Evolutionary conservation across 768 basidiomycete genomes (phyloP), one percentile per base, ranked within the genome.

Genomic region (Hebeloma cylindrosporum): DNA sequence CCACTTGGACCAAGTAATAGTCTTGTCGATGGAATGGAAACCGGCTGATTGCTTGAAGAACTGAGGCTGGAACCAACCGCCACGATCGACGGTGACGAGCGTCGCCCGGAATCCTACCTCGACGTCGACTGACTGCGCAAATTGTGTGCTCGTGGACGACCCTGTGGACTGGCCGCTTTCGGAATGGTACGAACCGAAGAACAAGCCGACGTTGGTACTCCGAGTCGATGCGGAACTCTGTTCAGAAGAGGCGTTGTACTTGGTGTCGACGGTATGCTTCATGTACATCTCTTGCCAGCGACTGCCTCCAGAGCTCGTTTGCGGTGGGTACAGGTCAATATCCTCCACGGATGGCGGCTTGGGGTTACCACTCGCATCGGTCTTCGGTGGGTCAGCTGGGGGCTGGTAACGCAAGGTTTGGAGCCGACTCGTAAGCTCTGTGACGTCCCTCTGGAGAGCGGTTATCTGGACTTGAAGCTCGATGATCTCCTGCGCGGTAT

Each of bases 251-350:
- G 44, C n/a, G 29, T 21, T 29, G 32, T 41, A 51, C 18, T 29
- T 34, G 20, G 22, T 42, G 5, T 40, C 23, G 26, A 49, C 20
- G 2, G 21, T 41, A 21, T 56, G 54, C 18, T 22, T 47, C 27
- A 61, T 32, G 1, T 37, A 31, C 13, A 61, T 42, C 21, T 56
- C 47, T 27, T 59, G 57, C 60, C 60, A 61, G 9, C 60, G 55
- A 33, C 57, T 59, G 4, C 60, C 60, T 6, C 60, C 58, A 2
- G 60, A 54, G 3, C 17, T 16, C 9, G 37, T 22, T 5, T n/a
- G 14, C 4, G 23, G 18, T 2, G 32, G 43, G 28, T 35, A 11
- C n/a, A 35, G 14, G 4, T 35, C 33, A 21, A 35, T 20, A 25
- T 39, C 36, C 6, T 34, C 27, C 9, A 31, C 26, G 17, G n/a